Base-by-base conservation (phyloP, 1,284 basidiomycete genomes). In the Boletus smithii region DNA sequence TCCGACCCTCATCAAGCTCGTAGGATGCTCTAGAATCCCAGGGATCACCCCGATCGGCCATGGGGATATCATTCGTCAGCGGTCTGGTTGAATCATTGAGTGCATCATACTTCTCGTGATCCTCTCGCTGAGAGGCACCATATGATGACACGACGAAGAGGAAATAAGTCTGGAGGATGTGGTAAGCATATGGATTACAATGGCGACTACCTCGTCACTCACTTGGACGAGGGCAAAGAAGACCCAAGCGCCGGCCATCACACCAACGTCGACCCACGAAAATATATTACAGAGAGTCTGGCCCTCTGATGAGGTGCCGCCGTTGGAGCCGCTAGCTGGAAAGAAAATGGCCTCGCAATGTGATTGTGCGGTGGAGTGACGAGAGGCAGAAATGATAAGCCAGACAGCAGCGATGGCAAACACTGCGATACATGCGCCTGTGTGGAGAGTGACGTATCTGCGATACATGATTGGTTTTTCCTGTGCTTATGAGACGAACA, bases 201-300 rank as follows among this genome's bases (percentile, higher is more conserved):
- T 17, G 13, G 16, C 2, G n/a, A 23, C 14, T 7, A 34, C n/a
- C 3, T 14, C 5, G 14, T 35, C 16, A 39, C 50, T 42, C 63
- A 87, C 85, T 69, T 95, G 90, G 44, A 88, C 73, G 45, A 88
- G 71, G 18, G 79, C 80, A 24, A 95, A 73, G 10, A 94, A 62
- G 6, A 87, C 67, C 88, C 91, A 95, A 16, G 94, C 70, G 4
- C 80, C 88, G 17, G 76, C 87, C 91, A 95, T 94, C 53, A 95
- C 71, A 30, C 93, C 93, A n/a, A 95, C 72, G 61, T 90, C 87
- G 5, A 90, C 87, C 91, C 91, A 95, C 7, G 91, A 76, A 62
- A 95, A 93, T 45, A 94, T 85, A 42, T 85, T 75, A 69, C 93
- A 95, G 14, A 95, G 73, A 1, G 77, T 81, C 38, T 82, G 67